Conservation (phyloP, 345 rosid genomes). For the Limnanthes douglasii region DNA sequence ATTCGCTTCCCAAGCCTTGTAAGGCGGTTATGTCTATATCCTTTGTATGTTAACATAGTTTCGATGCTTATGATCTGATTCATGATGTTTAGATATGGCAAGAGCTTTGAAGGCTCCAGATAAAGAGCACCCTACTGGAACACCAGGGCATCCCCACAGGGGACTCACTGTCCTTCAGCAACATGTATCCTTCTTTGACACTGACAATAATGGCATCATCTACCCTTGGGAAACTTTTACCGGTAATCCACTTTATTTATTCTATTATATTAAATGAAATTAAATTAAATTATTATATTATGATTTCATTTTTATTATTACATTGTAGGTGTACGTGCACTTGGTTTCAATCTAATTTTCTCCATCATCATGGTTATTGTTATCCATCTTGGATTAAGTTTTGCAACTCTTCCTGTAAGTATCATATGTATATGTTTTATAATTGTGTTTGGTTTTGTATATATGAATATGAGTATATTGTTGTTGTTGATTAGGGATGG, state of each 20-base stretch:
- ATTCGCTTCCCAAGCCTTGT: conserved; percentile 62
- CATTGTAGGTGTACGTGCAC: conserved; percentile 43
- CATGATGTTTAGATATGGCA: conserved; percentile 35
- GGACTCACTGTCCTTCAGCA: conserved; percentile 71
- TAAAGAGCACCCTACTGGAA: conserved; percentile 46
- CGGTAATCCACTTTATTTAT: conserved; percentile 18
- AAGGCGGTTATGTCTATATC: conserved; percentile 7
- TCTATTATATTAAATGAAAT: not conserved
- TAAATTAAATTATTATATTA: no score
- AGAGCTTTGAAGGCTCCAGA: conserved; percentile 73
- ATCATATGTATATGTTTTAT: not conserved
- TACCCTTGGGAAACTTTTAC: conserved; percentile 96
- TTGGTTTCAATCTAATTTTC: conserved; percentile 52
- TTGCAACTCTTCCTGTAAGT: conserved; percentile 51
- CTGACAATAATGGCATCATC: conserved; percentile 61
- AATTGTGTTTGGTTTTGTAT: not conserved
- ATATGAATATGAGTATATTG: not conserved
- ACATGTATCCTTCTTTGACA: conserved; percentile 79
- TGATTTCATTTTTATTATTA: no score
- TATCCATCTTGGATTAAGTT: conserved; percentile 40
- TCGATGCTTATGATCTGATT: not conserved
- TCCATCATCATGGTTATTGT: conserved; percentile 29
- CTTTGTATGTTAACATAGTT: not conserved
- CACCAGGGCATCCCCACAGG: conserved; percentile 31
- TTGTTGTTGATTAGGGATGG: conserved; percentile 37